These are phyloP conservation scores for Luffa acutangula DNA, from an alignment of 306 rosid genomes.

Conservation along the genomic window DNA sequence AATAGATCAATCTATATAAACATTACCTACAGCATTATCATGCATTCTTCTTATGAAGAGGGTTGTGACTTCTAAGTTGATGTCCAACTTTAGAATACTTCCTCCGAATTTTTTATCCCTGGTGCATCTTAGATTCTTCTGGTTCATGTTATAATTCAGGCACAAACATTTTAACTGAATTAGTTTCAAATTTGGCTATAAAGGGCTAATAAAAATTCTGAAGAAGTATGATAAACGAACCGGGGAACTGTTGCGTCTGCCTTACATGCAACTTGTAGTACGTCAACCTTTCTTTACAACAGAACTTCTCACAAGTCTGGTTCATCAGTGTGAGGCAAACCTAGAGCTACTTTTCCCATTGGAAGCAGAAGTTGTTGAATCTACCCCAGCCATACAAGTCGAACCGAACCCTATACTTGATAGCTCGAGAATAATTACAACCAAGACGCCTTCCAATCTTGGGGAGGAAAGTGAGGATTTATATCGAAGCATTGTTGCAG, in stretches of 20 bases:
- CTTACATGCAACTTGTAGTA: constrained; percentile 74
- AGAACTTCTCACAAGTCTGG: constrained; percentile 71
- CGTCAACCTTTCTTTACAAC: constrained; percentile 80
- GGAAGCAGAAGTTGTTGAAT: constrained; percentile 77
- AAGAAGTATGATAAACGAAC: constrained; percentile 95
- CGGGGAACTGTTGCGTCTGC: constrained; percentile 62
- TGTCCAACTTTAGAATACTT: background rate
- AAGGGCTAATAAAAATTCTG: constrained; percentile 78
- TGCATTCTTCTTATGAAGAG: background rate
- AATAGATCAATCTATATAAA: background rate
- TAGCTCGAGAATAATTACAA: constrained; percentile 5
- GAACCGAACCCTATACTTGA: constrained; percentile 18
- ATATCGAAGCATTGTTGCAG: constrained; percentile 79
- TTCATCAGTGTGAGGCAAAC: constrained; percentile 76
- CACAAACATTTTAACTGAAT: background rate
- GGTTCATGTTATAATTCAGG: background rate
- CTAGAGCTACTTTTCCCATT: constrained; percentile 88
- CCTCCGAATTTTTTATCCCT: background rate
- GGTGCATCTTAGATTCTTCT: background rate
- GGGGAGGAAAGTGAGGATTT: constrained; percentile 54
- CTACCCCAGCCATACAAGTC: constrained; percentile 24
- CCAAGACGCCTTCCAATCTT: constrained; percentile 38
- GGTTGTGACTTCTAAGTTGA: background rate
- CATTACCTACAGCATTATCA: background rate
- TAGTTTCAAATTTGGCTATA: constrained; percentile 18